phyloP scores from a whole-genome alignment of 2,329 filamentous ascomycete species.

The Sclerotinia subarctica region DNA sequence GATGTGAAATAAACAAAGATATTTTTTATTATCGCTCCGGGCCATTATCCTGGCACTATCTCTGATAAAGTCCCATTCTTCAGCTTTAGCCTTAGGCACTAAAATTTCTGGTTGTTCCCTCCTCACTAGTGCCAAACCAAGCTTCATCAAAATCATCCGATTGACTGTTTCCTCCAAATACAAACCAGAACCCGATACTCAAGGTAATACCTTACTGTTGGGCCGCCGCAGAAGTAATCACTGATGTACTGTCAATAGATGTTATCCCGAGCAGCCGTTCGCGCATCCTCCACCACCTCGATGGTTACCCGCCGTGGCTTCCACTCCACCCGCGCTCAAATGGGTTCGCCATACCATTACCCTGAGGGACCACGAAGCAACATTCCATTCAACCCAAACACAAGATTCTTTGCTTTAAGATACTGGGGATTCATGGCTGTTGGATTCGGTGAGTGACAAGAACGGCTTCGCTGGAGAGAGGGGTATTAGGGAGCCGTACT shows the following conservation, averaged over 20 bases:
- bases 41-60: constrained; percentile 6
- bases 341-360: constrained; percentile 95
- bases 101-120: constrained; percentile 3
- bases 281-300: constrained; percentile 59
- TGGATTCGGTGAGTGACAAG: constrained; percentile 47
- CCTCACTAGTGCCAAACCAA: constrained; percentile 19
- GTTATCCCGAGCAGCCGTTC: constrained; percentile 69
- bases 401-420: constrained; percentile 75
- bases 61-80: constrained; percentile 8
- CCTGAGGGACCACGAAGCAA: constrained; percentile 92
- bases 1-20: constrained; percentile 14
- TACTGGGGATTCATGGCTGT: constrained; percentile 74
- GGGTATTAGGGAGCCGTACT: constrained; percentile 23
- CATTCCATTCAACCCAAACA: constrained; percentile 95
- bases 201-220: constrained; percentile 5
- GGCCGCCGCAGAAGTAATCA: not conserved
- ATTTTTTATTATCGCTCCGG: constrained; percentile 14
- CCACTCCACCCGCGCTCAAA: constrained; percentile 81
- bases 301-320: constrained; percentile 87
- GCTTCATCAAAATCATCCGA: constrained; percentile 29
- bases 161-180: constrained; percentile 14
- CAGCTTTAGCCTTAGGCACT: constrained; percentile 8
- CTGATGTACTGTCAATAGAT: constrained; percentile 55
- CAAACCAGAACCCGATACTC: constrained; percentile 25
- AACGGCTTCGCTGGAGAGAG: not conserved